Conservation (phyloP, 2,329 filamentous ascomycete species). For the Aspergillus pseudoglaucus region DNA sequence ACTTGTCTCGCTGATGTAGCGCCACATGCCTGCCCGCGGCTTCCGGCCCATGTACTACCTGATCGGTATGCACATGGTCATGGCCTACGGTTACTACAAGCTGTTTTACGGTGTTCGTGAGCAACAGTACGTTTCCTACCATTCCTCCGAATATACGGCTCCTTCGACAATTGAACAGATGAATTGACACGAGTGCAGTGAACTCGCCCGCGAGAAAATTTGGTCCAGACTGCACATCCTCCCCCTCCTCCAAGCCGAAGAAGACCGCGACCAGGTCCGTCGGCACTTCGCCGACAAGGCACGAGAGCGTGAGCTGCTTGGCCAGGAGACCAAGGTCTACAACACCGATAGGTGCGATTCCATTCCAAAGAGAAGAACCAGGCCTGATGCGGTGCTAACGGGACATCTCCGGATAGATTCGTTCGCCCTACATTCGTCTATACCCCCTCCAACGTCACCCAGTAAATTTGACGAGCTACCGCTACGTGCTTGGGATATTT, state of each 20-base stretch:
- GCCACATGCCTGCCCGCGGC: slow-evolving; percentile 85
- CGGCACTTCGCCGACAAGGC: slow-evolving; percentile 79
- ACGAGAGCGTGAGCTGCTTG: slow-evolving; percentile 84
- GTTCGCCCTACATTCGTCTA: slow-evolving; percentile 74
- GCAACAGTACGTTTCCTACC: slow-evolving; percentile 64
- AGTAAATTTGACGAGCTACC: slow-evolving; percentile 39
- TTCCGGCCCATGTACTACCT: slow-evolving; percentile 80
- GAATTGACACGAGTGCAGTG: slow-evolving; percentile 48
- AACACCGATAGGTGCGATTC: slow-evolving; percentile 71
- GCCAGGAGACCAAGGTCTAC: slow-evolving; percentile 77
- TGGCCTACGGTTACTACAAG: slow-evolving; percentile 88
- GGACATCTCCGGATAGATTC: slow-evolving; percentile 49
- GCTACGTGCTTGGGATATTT: not conserved
- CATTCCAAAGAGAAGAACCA: not conserved
- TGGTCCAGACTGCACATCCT: slow-evolving; percentile 95
- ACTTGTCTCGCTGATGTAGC: slow-evolving; percentile 43
- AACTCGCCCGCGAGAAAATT: slow-evolving; percentile 94
- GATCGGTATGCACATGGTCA: slow-evolving; percentile 66
- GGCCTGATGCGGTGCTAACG: slow-evolving; percentile 5
- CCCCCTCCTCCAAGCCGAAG: slow-evolving; percentile 88
- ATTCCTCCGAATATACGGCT: not conserved
- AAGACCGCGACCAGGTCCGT: slow-evolving; percentile 90
- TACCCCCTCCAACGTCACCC: slow-evolving; percentile 57
- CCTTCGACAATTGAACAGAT: slow-evolving; percentile 7
- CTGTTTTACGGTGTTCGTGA: slow-evolving; percentile 77